Base-by-base conservation (phyloP, 768 basidiomycete genomes). In the Boletellus sp. region DNA sequence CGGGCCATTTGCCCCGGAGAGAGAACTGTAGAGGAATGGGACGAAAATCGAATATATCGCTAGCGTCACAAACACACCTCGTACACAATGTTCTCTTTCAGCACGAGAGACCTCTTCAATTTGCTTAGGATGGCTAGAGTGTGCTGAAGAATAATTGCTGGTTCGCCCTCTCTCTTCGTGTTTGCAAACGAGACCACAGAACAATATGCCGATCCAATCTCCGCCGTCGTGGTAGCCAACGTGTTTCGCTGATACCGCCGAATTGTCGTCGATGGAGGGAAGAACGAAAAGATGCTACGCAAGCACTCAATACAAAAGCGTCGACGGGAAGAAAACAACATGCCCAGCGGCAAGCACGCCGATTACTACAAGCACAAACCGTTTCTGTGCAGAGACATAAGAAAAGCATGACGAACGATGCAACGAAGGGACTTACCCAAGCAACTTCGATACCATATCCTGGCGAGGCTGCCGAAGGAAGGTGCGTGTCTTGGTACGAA, bases 261-360 rank as follows among this genome's bases (percentile, higher is more conserved):
- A 33, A 90, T 81, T 0, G 90, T 87, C 1, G 79, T 86, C 0
- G 83, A 78, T n/a, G 83, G 86, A n/a, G 81, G 87, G 17, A 84
- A 70, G 72, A 81, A 82, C 9, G 80, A 90, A 56, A 83, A 76
- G n/a, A 87, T 64, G 53, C 87, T 85, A 56, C 1, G 26, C 48
- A 26, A 50, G 11, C 1, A 11, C 31, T 58, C 23, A 63, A 15
- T 38, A 53, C 10, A 32, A 13, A 44, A 37, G 11, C 3, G 1
- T 42, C n/a, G 16, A 11, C 1, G 3, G 0, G 10, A 40, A 15
- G 3, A 3, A 4, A 33, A 36, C n/a, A 15, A 65, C 78, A 54
- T 65, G 85, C 89, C 87, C 90, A 3, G 91, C 91, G 13, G 85
- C 84, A 5, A 78, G 70, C 16, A 93, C 88, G 0, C 91, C 91